These are phyloP conservation scores for Salix brachista DNA, from an alignment of 345 rosid genomes.

Conservation along the genomic window DNA sequence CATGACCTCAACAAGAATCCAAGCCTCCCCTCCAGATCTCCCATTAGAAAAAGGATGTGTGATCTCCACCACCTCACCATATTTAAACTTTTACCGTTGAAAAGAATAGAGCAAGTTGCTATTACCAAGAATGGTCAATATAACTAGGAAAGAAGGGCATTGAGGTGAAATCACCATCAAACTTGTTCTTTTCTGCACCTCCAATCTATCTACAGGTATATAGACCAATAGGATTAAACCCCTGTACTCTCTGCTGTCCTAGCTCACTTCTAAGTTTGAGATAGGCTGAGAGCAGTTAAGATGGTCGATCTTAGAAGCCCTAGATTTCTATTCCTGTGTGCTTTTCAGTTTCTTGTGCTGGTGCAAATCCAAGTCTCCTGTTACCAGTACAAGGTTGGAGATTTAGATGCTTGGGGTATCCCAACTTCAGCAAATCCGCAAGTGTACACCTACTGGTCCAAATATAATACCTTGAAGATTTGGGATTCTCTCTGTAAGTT, in stretches of 20 bases:
- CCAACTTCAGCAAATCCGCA: constrained; percentile 56
- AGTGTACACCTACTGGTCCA: constrained; percentile 74
- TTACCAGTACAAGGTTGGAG: constrained; percentile 65
- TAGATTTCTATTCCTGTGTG: constrained; percentile 17
- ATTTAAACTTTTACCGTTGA: background rate
- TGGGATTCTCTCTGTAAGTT: constrained; percentile 69
- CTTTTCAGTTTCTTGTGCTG: constrained; percentile 36
- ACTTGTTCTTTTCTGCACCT: constrained; percentile 2
- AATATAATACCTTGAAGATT: constrained; percentile 50
- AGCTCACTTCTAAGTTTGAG: background rate
- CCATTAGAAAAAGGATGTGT: background rate
- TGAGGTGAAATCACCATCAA: constrained; percentile 4
- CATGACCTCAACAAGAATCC: too few relatives aligned
- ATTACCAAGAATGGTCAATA: background rate
- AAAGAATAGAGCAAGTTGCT: background rate
- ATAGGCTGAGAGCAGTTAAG: background rate
- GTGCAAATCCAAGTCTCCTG: constrained; percentile 47
- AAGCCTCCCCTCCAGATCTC: too few relatives aligned
- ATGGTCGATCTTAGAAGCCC: constrained; percentile 26
- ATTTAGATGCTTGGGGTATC: constrained; percentile 81
- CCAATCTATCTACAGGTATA: background rate
- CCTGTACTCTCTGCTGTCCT: background rate
- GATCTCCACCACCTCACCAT: background rate
- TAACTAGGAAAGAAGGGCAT: background rate
- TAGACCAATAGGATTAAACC: constrained; percentile 2